Conservation (phyloP, 176 grass and related monocot species). For the Elymus sibiricus region DNA sequence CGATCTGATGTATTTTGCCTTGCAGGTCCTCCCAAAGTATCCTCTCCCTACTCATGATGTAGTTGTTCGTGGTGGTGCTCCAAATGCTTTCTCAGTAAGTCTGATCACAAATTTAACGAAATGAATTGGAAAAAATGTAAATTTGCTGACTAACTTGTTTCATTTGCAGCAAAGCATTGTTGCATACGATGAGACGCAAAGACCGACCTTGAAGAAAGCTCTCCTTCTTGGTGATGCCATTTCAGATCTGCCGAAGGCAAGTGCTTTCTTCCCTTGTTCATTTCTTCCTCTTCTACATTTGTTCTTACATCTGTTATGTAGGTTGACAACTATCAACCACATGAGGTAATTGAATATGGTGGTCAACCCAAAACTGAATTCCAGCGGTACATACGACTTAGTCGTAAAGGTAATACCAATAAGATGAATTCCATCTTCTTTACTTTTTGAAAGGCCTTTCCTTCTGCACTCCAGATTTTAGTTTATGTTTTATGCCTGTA, state of each 20-base stretch:
- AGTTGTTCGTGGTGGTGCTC: constrained; percentile 48
- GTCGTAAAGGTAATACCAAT: constrained; percentile 41
- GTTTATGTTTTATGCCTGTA: background rate
- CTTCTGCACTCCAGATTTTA: background rate
- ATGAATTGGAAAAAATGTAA: background rate
- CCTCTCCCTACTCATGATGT: constrained; percentile 84
- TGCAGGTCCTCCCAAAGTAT: constrained; percentile 70
- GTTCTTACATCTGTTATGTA: constrained; percentile 30
- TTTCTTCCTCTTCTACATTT: background rate
- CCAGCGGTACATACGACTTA: constrained; percentile 63
- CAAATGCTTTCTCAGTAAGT: constrained; percentile 72
- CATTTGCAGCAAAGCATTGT: constrained; percentile 65
- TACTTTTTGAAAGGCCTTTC: background rate
- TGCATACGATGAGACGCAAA: constrained; percentile 71
- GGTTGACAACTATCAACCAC: constrained; percentile 61
- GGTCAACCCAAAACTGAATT: constrained; percentile 47
- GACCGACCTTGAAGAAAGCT: constrained; percentile 41
- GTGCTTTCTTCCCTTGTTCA: background rate
- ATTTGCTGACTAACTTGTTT: background rate
- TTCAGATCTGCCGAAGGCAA: constrained; percentile 73
- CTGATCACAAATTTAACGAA: background rate
- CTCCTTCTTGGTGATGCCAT: constrained; percentile 70
- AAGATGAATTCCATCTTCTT: background rate
- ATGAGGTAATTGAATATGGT: constrained; percentile 53
- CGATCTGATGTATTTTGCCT: background rate